Conservation (phyloP, 2,329 filamentous ascomycete genomes). For the Sclerotinia sclerotiorum region DNA sequence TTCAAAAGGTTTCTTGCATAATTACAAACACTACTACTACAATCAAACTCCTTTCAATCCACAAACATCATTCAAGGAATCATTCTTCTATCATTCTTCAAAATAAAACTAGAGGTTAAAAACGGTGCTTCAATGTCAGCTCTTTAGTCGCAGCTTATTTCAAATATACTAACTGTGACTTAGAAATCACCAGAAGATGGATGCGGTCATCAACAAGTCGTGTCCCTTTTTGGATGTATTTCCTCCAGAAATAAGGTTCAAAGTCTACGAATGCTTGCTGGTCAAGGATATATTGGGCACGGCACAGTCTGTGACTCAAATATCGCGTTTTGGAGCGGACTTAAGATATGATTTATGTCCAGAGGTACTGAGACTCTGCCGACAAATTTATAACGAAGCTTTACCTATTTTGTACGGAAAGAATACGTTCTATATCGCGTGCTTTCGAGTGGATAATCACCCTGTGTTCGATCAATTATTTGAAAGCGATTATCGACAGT, state of each 20-base stretch:
- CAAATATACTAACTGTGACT: background rate
- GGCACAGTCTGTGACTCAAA: background rate
- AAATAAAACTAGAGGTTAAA: background rate
- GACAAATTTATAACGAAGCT: conserved; percentile 12
- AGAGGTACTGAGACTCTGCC: conserved; percentile 22
- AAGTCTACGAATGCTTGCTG: conserved; percentile 46
- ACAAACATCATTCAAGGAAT: background rate
- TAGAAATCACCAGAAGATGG: background rate
- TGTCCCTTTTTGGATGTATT: conserved; percentile 8
- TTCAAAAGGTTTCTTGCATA: no score
- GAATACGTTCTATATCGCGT: conserved; percentile 44
- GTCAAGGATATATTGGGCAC: conserved; percentile 18
- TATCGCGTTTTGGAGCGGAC: background rate
- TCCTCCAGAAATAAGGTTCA: conserved; percentile 54
- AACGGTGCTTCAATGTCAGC: background rate
- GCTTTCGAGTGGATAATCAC: background rate
- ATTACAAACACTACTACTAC: background rate
- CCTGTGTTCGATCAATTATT: background rate
- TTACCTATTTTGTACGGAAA: conserved; percentile 46
- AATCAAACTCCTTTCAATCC: background rate
- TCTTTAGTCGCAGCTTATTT: background rate
- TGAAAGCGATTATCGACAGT: background rate
- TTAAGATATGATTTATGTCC: conserved; percentile 25
- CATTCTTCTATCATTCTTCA: background rate
- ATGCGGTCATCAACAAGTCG: background rate